Evolutionary conservation across 2,329 filamentous ascomycete genomes (phyloP), one percentile per base, ranked within the genome.

Genomic region (Arthrobotrys iridis): DNA sequence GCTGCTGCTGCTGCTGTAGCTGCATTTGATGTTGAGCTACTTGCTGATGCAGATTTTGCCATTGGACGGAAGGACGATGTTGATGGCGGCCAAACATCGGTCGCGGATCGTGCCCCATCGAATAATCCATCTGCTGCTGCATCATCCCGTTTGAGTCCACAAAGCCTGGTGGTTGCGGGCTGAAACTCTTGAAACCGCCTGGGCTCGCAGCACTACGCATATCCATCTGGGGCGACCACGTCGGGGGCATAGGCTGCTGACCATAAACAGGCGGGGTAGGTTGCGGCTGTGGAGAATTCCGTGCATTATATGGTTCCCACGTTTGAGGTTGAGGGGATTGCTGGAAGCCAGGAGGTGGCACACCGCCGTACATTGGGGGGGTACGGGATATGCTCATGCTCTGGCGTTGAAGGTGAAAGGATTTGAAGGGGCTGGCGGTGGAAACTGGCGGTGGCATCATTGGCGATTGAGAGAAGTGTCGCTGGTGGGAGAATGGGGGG

Each of bases 351-450:
- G 71, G 71, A 2, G 71, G 68, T 13, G 55, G 30, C 0, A 6
- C 60, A 11, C 63, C 64, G n/a, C 66, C 60, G 28, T 66, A 76
- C 65, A 76, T 76, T 33, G 75, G 75, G 10, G 72, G 78, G n/a
- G 78, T 78, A 33, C 77, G 65, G 20, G 78, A 75, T 46, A 80
- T 77, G 11, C 78, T 79, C 67, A 79, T 78, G 7, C 78, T 79
- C 48, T 79, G 78, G 18, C 79, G 76, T n/a, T 79, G 75, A 28
- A 79, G 72, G 50, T 80, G 79, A 59, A 79, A 79, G 26, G 77
- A 15, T 55, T 79, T 71, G 46, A 78, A 77, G 13, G 77, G 77
- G 46, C 77, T 76, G 10, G 77, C 35, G 6, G 77, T 59, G 15
- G 77, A 64, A 28, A 78, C 62, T 3, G 78, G 78, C 1, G 77